Conservation (phyloP, 768 basidiomycete species). For the Paxillus ammoniavirescens region DNA sequence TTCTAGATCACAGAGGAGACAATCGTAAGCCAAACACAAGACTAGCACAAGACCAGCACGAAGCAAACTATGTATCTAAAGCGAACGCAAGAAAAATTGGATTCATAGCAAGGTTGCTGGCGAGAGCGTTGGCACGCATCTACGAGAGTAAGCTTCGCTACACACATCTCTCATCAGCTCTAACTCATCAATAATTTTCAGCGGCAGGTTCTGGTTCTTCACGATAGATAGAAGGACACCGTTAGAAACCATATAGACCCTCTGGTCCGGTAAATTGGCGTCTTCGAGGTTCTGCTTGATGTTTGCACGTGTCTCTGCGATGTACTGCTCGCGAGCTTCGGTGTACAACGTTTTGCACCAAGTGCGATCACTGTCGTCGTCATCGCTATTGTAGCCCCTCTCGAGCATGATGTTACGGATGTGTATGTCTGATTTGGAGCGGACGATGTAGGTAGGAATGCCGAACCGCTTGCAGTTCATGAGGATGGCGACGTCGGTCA, state of each 20-base stretch:
- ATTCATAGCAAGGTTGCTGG: too few species aligned
- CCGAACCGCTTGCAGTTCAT: conserved; percentile 18
- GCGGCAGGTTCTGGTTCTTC: conserved; percentile 9
- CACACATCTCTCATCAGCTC: conserved; percentile 19
- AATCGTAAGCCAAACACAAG: too few species aligned
- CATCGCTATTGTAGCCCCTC: conserved; percentile 1
- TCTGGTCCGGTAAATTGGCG: conserved; percentile 23
- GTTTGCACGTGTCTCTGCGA: conserved; percentile 14
- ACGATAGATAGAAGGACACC: conserved; percentile 18
- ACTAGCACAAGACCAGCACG: too few species aligned
- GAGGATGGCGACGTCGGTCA: conserved; percentile 26
- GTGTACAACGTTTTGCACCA: conserved; percentile 10
- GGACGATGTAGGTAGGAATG: conserved; percentile 26
- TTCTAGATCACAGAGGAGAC: too few species aligned
- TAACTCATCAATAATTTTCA: conserved; percentile 21
- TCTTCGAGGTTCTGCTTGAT: conserved; percentile 18
- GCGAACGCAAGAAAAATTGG: too few species aligned
- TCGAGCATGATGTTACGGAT: conserved; percentile 1
- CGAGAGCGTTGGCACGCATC: too few species aligned
- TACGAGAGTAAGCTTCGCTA: conserved; percentile 3
- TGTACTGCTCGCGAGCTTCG: conserved; percentile 13
- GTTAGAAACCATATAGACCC: conserved; percentile 29
- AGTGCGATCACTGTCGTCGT: neutral
- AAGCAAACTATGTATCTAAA: too few species aligned
- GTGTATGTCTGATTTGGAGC: conserved; percentile 23